Conservation (phyloP, 2,329 filamentous ascomycete genomes). For the Phaeophleospora eucalypticola region DNA sequence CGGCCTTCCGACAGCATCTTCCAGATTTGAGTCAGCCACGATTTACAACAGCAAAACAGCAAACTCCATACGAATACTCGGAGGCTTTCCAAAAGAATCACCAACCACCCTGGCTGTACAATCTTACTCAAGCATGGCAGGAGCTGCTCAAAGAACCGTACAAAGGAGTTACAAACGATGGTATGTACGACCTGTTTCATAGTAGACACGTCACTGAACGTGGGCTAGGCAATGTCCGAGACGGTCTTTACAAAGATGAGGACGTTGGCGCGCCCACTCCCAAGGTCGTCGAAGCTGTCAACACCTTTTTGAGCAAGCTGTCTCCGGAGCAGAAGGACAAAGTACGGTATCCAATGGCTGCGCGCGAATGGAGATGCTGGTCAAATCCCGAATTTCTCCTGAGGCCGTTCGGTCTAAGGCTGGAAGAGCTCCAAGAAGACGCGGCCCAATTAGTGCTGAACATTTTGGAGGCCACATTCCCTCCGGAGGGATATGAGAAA, state of each 20-base stretch:
- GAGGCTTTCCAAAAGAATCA: constrained; percentile 23
- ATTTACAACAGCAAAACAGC: constrained; percentile 59
- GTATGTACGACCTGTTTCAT: constrained; percentile 35
- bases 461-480: constrained; percentile 58
- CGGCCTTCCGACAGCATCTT: constrained; percentile 53
- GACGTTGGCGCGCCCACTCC: constrained; percentile 62
- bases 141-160: constrained; percentile 56
- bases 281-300: constrained; percentile 51
- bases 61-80: constrained; percentile 60
- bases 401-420: constrained; percentile 63
- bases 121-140: constrained; percentile 21
- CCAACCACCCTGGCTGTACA: constrained; percentile 27
- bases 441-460: constrained; percentile 50
- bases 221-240: constrained; percentile 20
- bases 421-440: constrained; percentile 56
- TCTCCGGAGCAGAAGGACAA: constrained; percentile 47
- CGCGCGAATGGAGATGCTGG: constrained; percentile 67
- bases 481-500: constrained; percentile 67
- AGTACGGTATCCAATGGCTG: constrained; percentile 60
- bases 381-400: constrained; percentile 71
- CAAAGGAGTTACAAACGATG: constrained; percentile 66
- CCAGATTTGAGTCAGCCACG: constrained; percentile 57
- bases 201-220: constrained; percentile 1
- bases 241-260: constrained; percentile 39
- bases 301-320: constrained; percentile 46